Base-by-base conservation (phyloP, 805 yeast species). In the Starmerella gropengiesseri region DNA sequence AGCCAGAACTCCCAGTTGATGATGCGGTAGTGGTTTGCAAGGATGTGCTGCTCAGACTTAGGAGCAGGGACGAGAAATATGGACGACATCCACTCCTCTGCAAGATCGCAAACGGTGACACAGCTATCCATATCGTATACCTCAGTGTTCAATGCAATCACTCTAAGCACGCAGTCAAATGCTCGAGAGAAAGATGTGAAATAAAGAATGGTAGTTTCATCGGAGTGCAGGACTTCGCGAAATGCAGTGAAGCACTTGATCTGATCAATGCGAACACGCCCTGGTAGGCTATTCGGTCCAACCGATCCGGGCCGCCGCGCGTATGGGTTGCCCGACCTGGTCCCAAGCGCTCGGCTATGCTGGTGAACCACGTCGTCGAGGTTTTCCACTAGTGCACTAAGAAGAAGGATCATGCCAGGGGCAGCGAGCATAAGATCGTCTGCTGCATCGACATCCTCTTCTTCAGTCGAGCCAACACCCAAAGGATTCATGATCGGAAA, bases 1-100 rank as follows among this genome's bases (percentile, higher is more conserved):
- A 79, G 58, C 94, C 94, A 84, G 55, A 85, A 83, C 39, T 66
- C 63, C 91, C 94, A 84, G 61, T 80, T 73, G 19, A 82, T 60
- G 7, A 55, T 59, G 3, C 49, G 48, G 25, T 49, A 22, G 44
- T 48, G 37, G 50, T 51, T 14, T 5, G 36, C 23, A 4, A 18
- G 30, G 1, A 43, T 9, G 11, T 14, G n/a, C 3, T 33, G 39
- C 13, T 22, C 20, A 2, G 49, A 19, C 28, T 41, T 44, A 0
- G 47, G 34, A 4, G 46, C 28, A 1, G 31, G 27, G 2, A 49
- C 52, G 11, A 29, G 25, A 6, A 44, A 31, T 9, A 64, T 52
- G 11, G 58, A 53, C n/a, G 58, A 49, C 18, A 65, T 40, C 54
- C 59, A 61, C 46, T 64, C 70, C 43, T 67, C 70, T 5, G 55